Evolutionary conservation across 164 flowering plant genomes (phyloP), one percentile per base, ranked within the genome.

Genomic region (Houttuynia cordata): DNA sequence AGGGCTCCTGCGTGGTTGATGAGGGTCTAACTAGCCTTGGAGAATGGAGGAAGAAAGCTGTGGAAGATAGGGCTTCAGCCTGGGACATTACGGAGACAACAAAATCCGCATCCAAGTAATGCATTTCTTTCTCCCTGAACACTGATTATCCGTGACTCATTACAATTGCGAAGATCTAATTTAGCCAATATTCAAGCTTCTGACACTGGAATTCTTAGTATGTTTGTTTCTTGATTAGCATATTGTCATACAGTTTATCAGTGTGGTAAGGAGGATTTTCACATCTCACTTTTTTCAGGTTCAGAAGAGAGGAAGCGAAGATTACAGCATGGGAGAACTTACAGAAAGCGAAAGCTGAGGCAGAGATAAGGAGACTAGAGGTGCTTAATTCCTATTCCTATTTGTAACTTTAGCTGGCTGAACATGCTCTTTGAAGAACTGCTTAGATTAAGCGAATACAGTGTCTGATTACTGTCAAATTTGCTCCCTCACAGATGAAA

Each of bases 271-370:
- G 37, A 30, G 37, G 6, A 30, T 30, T 30, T 30, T 30, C 2
- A 30, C 37, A 30, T 30, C 6, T 30, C 37, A 30, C 37, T 30
- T 30, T 30, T 30, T 30, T 30, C 51, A 94, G 99, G 80, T 67
- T 65, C 39, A 78, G 78, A 68, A 80, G 90, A 75, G 99, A 91
- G 73, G 96, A 94, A 77, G 96, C 96, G 10, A 94, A 73, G 75
- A 91, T 94, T 63, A 76, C 78, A 55, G 95, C 99, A 10, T 94
- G 99, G 99, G 97, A 94, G 75, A 94, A 91, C 68, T 76, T 91
- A 73, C 97, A 94, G 79, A 94, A 83, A 71, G 99, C 96, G 62
- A 91, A 94, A 74, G 97, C 99, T 57, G 97, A 91, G 78, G 90
- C 96, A 59, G 86, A 88, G 53, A 84, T 91, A 56, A 60, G 86